A percentile compares a stretch with the other conserved stretches of the same genome.
phyloP scores from a whole-genome alignment of 805 yeast genomes.

The Debaryomyces tyrocola region DNA sequence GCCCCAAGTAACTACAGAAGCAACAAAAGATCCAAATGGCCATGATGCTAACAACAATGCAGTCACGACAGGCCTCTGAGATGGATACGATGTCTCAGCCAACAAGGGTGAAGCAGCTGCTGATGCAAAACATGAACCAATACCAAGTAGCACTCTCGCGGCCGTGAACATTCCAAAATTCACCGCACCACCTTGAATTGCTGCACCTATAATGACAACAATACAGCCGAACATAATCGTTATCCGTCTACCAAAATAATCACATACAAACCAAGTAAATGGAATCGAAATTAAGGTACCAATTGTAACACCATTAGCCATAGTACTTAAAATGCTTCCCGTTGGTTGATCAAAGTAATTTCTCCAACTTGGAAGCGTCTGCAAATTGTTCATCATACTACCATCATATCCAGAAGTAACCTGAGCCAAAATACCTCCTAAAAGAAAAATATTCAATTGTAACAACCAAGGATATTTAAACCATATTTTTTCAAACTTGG shows the following conservation, averaged over 20 bases:
- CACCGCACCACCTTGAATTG: slow-evolving; percentile 44
- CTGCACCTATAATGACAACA: slow-evolving; percentile 57
- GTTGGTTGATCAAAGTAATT: slow-evolving; percentile 25
- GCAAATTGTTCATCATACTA: slow-evolving; percentile 21
- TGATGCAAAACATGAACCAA: slow-evolving; percentile 71
- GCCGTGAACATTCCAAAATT: slow-evolving; percentile 29
- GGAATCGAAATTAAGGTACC: slow-evolving; percentile 11
- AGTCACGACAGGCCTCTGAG: slow-evolving; percentile 3
- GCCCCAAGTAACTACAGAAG: slow-evolving; percentile 62
- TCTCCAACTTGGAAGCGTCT: slow-evolving; percentile 16
- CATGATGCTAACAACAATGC: slow-evolving; percentile 45
- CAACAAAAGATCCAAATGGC: slow-evolving; percentile 64
- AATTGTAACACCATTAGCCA: slow-evolving; percentile 29
- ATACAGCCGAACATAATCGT: slow-evolving; percentile 52
- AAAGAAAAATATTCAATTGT: slow-evolving; percentile 8
- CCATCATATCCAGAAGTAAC: slow-evolving; percentile 16
- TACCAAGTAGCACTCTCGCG: slow-evolving; percentile 66
- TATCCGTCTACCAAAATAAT: slow-evolving; percentile 46
- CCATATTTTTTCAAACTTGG: slow-evolving; percentile 10
- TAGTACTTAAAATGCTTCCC: slow-evolving; percentile 33
- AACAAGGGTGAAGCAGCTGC: slow-evolving; percentile 79
- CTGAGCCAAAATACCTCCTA: slow-evolving; percentile 9
- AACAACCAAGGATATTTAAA: slow-evolving; percentile 7
- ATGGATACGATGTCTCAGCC: slow-evolving; percentile 58
- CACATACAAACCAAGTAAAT: slow-evolving; percentile 6